Conservation (phyloP, 148 eudicot species). For the Gaultheria prostrata region DNA sequence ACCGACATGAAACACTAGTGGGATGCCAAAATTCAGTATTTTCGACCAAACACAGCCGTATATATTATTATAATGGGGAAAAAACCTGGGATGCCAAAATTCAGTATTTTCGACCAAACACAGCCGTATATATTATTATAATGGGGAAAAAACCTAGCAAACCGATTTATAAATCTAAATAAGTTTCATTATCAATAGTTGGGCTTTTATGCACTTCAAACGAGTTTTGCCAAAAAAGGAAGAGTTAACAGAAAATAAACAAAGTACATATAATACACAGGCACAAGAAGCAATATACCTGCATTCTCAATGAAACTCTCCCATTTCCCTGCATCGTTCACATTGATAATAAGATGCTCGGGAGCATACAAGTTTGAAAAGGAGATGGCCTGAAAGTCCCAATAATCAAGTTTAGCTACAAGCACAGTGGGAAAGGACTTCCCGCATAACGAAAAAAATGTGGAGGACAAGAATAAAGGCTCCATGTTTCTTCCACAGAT, state of each 20-base stretch:
- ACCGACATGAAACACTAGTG: background rate
- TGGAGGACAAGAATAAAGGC: background rate
- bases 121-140: background rate
- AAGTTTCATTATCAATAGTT: background rate
- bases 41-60: background rate
- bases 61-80: background rate
- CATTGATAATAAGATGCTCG: slow-evolving; percentile 94
- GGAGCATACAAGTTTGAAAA: slow-evolving; percentile 97
- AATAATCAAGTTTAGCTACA: slow-evolving; percentile 12
- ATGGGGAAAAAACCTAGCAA: background rate
- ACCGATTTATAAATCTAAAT: background rate
- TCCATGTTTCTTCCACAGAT: background rate
- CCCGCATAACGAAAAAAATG: background rate
- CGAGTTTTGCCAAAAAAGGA: background rate
- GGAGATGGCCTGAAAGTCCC: slow-evolving; percentile 63
- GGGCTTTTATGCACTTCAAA: background rate
- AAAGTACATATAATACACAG: background rate
- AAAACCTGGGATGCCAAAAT: background rate
- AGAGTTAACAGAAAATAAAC: background rate
- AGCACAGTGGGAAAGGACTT: background rate
- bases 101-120: background rate
- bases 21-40: background rate
- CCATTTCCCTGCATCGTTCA: slow-evolving; percentile 97
- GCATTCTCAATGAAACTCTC: slow-evolving; percentile 90
- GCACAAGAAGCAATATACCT: slow-evolving; percentile 41